Conservation (phyloP, 192 early-diverging fungal species). For the Fimicolochytrium jonesii region DNA sequence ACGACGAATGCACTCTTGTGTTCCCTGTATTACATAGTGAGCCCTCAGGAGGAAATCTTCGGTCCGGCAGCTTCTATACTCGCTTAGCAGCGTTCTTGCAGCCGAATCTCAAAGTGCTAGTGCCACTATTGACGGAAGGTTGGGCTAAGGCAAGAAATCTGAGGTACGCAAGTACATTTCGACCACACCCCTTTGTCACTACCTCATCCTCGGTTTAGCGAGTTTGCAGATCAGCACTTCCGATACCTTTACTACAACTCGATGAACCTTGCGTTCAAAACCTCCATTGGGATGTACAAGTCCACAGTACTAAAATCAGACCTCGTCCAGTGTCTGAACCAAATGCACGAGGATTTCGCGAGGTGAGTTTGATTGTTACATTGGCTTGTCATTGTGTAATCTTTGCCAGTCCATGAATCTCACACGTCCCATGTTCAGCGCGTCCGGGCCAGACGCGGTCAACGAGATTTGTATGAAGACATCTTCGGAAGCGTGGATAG, state of each 20-base stretch:
- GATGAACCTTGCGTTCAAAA: constrained; percentile 25
- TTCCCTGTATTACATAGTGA: constrained; percentile 2
- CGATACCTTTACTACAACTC: constrained; percentile 31
- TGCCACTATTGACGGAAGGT: not conserved
- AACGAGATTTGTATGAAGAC: constrained; percentile 21
- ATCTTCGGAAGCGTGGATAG: constrained; percentile 20
- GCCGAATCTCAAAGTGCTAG: not conserved
- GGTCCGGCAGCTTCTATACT: constrained; percentile 7
- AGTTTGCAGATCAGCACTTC: constrained; percentile 24
- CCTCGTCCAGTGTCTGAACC: constrained; percentile 4
- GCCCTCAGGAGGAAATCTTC: not conserved
- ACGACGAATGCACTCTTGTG: constrained; percentile 28
- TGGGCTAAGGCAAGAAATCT: constrained; percentile 14
- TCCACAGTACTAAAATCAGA: constrained; percentile 12
- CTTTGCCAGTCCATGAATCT: too few relatives aligned
- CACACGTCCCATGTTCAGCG: too few relatives aligned
- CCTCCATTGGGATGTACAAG: constrained; percentile 25
- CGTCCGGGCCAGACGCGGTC: not conserved
- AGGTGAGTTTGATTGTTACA: too few relatives aligned
- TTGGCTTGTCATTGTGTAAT: not conserved
- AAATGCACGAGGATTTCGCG: constrained; percentile 22
- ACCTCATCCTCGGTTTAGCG: constrained; percentile 7
- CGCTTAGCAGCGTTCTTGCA: constrained; percentile 11
- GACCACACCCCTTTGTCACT: too few relatives aligned
- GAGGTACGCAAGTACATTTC: constrained; percentile 1